Evolutionary conservation across 1,284 basidiomycete species (phyloP).

Genomic region (Cryptococcus neoformans): DNA sequence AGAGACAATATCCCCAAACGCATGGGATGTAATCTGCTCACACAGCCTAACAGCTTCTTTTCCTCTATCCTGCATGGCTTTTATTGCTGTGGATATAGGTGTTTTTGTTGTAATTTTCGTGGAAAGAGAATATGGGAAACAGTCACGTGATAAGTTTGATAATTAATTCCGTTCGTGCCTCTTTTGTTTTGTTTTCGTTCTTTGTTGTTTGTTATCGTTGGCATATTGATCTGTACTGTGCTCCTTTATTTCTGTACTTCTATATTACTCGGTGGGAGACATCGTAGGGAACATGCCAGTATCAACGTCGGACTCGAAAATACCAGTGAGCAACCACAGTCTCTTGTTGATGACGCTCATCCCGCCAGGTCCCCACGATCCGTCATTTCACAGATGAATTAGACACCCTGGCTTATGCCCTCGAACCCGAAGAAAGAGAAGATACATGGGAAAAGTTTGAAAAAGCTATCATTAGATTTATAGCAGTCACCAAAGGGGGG

Average conservation of each 20-base stretch:
- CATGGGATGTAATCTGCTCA: constrained; percentile 45
- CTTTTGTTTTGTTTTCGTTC: constrained; percentile 9
- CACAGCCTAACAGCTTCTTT: constrained; percentile 51
- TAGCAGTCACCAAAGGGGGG: constrained; percentile 46
- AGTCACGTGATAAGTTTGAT: background rate
- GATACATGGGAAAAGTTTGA: constrained; percentile 51
- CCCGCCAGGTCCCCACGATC: constrained; percentile 22
- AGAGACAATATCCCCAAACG: constrained; percentile 46
- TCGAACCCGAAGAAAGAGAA: constrained; percentile 47
- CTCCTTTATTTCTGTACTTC: background rate
- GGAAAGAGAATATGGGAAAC: background rate
- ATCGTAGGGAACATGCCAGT: too few relatives aligned
- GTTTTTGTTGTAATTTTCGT: background rate
- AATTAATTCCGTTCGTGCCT: constrained; percentile 4
- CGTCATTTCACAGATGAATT: constrained; percentile 43
- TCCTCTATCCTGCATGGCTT: constrained; percentile 30
- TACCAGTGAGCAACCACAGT: constrained; percentile 26
- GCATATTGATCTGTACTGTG: background rate
- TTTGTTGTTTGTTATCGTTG: background rate
- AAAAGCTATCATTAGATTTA: constrained; percentile 44
- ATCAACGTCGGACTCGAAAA: constrained; percentile 30
- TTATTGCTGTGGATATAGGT: background rate
- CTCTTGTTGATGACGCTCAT: too few relatives aligned
- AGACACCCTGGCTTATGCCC: constrained; percentile 30
- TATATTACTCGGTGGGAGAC: background rate